phyloP scores from a whole-genome alignment of 2,329 filamentous ascomycete genomes.

The Pleurostoma richardsiae region DNA sequence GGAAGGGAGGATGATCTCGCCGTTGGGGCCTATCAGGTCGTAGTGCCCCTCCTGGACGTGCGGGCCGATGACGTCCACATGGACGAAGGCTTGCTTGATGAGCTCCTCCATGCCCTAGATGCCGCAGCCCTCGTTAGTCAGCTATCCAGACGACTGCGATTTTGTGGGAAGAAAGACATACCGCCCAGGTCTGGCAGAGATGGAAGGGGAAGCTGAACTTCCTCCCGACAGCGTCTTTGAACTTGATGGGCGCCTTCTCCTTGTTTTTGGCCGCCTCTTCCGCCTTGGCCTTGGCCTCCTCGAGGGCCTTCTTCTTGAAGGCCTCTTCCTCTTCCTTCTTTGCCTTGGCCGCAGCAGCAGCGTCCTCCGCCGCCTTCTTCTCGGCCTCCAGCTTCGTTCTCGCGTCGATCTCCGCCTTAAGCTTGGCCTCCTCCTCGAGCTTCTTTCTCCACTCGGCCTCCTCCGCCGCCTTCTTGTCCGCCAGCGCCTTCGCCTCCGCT shows the following conservation, averaged over 20 bases:
- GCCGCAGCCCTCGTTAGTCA: constrained; percentile 1
- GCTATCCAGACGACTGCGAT: neutral
- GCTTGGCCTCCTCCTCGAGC: constrained; percentile 37
- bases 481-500: constrained; percentile 23
- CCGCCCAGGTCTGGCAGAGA: constrained; percentile 77
- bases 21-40: constrained; percentile 72
- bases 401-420: constrained; percentile 34
- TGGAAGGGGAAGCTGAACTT: constrained; percentile 92
- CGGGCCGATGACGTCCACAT: constrained; percentile 70
- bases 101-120: constrained; percentile 76
- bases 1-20: constrained; percentile 75
- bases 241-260: constrained; percentile 72
- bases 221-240: constrained; percentile 85
- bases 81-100: constrained; percentile 77
- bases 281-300: constrained; percentile 29
- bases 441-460: constrained; percentile 38
- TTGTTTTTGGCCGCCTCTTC: constrained; percentile 32
- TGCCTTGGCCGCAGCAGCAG: constrained; percentile 16
- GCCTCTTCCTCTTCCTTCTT: constrained; percentile 35
- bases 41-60: constrained; percentile 77
- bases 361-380: constrained; percentile 36
- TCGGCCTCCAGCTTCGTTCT: constrained; percentile 41
- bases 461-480: constrained; percentile 19
- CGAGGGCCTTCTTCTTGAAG: constrained; percentile 28
- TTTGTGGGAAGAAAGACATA: constrained; percentile 38